Evolutionary conservation across 176 grass and related monocot genomes (phyloP), one percentile per base, ranked within the genome.

Genomic region (Paspalum vaginatum): DNA sequence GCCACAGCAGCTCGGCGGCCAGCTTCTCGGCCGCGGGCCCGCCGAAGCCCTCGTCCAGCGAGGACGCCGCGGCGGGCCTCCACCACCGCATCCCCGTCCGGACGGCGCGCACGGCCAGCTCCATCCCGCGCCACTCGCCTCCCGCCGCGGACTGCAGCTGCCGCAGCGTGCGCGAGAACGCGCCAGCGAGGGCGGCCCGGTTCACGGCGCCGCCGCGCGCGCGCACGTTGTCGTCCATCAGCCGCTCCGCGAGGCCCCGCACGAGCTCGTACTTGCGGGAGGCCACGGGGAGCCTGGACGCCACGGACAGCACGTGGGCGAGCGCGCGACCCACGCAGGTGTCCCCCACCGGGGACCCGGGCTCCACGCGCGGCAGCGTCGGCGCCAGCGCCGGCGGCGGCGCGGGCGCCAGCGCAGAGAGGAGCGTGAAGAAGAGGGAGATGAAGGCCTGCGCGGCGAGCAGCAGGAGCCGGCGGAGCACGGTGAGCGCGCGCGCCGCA

Each of bases 211-310:
- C 71, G 50, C 61, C 17, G 4, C 46, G 21, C 37, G 77, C 84
- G 61, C 69, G 75, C 58, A 50, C 48, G 73, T 90, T 94, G 40
- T 88, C 92, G 24, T 97, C 92, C 10, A 97, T 80, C 75, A 97
- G 81, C 2, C 92, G 89, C 69, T 97, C 95, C 2, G 95, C 95
- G 46, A 97, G 91, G 2, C 68, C 87, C 1, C 89, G 89, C 58
- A 92, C 80, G 22, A 94, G 67, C 76, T 90, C 87, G 83, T 94
- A 83, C 87, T 97, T 97, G 59, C 95, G 87, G 68, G 95, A 97
- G 17, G 89, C 74, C 15, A 92, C 91, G 27, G 94, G 94, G 73
- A 97, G 72, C 51, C 77, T 78, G 2, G 89, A 87, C 38, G 87
- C 85, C 55, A 91, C 73, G 75, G 80, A 81, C 12, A 97, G 89